These are phyloP conservation scores for Helianthus tuberosus DNA, from an alignment of 129 eudicot species.

Conservation along the genomic window DNA sequence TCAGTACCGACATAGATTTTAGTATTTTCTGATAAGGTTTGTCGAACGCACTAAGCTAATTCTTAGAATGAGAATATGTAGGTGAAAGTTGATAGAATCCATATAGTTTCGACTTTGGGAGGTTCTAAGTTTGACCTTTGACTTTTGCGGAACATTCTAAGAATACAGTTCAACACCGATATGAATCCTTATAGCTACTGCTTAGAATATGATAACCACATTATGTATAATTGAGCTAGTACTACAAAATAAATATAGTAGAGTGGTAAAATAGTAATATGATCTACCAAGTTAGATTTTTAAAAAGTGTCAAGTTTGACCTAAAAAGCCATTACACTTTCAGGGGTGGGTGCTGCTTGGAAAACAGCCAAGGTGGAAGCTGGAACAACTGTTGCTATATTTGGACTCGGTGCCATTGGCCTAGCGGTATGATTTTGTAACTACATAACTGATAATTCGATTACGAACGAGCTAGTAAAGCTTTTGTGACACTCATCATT, in stretches of 20 bases:
- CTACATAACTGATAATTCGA: not conserved
- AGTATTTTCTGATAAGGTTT: too few species aligned
- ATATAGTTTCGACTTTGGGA: too few species aligned
- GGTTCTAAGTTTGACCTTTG: too few species aligned
- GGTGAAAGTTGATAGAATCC: too few species aligned
- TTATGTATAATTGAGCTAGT: not conserved
- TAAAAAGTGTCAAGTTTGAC: not conserved
- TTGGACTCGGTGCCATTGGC: constrained; percentile 92
- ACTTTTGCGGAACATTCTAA: too few species aligned
- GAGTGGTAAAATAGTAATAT: not conserved
- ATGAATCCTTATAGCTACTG: too few species aligned
- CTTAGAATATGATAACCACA: too few species aligned
- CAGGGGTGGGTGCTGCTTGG: constrained; percentile 97
- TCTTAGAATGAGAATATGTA: too few species aligned
- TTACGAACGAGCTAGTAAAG: not conserved
- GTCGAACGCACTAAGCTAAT: too few species aligned
- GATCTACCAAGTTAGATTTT: not conserved
- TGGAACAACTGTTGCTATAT: constrained; percentile 87
- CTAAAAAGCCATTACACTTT: constrained; percentile 10
- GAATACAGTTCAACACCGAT: too few species aligned
- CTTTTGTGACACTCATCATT: not conserved
- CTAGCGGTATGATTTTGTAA: constrained; percentile 61
- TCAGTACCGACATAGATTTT: too few species aligned
- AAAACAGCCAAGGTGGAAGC: constrained; percentile 77
- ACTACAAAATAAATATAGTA: not conserved